A percentile compares a stretch with the other conserved stretches of the same genome.
Conservation (phyloP, 2,329 filamentous ascomycete species). For the Fusarium sp. region DNA sequence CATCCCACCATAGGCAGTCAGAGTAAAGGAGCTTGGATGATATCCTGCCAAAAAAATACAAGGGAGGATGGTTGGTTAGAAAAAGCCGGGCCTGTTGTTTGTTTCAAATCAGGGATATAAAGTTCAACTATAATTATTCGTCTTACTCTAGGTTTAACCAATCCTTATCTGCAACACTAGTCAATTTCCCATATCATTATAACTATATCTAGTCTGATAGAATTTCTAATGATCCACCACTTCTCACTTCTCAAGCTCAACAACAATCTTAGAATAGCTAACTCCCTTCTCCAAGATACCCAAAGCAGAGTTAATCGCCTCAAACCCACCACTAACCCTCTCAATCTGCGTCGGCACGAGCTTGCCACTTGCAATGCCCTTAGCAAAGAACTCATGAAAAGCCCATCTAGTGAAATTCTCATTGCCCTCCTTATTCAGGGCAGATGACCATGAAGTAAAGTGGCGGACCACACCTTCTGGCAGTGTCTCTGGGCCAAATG, state of each 20-base stretch:
- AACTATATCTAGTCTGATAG: not conserved
- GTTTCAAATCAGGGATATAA: not conserved
- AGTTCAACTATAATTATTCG: not conserved
- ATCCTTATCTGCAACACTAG: not conserved
- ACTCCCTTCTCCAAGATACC: not conserved
- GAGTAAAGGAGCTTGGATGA: no score
- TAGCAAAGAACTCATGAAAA: not conserved
- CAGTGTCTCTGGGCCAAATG: not conserved
- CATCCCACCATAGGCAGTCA: no score
- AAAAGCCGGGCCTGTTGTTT: no score
- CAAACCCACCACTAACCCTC: not conserved
- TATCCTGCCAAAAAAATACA: no score
- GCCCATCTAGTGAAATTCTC: not conserved
- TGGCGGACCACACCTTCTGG: not conserved
- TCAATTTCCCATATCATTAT: no score
- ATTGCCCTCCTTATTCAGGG: not conserved
- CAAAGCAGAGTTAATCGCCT: not conserved
- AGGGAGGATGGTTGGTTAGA: no score
- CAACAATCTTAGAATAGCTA: not conserved
- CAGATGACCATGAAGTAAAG: not conserved
- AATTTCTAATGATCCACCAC: rapidly evolving
- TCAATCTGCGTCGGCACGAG: not conserved
- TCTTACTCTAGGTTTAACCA: no score
- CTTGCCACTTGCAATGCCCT: not conserved
- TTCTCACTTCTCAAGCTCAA: not conserved